Conservation (phyloP, 2,329 filamentous ascomycete species). For the Ophiosphaerella narmari region DNA sequence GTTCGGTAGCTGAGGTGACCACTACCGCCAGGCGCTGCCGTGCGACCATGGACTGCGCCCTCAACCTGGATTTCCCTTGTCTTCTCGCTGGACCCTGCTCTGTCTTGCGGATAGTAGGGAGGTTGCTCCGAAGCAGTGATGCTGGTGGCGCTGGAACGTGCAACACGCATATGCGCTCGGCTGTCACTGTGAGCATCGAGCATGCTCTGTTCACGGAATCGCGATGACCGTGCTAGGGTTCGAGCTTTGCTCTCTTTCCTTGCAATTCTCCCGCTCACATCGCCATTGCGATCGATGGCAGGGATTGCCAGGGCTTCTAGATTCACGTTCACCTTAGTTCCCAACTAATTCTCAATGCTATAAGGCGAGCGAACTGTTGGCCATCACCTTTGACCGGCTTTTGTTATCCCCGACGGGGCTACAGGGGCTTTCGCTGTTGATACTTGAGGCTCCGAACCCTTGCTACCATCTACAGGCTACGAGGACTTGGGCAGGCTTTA, state of each 20-base stretch:
- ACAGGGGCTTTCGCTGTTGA: background rate
- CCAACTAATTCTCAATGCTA: no score
- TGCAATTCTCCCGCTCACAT: background rate
- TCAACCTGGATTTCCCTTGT: constrained; percentile 32
- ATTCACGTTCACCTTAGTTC: no score
- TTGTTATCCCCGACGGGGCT: no score
- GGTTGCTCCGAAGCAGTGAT: constrained; percentile 23
- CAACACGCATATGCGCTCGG: constrained; percentile 12
- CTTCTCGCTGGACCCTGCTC: constrained; percentile 17
- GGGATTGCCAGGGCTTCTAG: no score
- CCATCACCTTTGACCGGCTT: background rate
- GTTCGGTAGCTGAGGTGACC: constrained; percentile 25
- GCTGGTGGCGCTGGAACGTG: constrained; percentile 13
- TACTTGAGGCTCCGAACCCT: background rate
- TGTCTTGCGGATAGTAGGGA: constrained; percentile 33
- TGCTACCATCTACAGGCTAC: background rate
- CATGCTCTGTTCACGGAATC: background rate
- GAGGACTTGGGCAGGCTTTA: background rate
- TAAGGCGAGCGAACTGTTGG: no score
- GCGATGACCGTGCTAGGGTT: background rate
- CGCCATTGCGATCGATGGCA: background rate
- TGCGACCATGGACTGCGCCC: constrained; percentile 25
- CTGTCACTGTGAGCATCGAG: constrained; percentile 3
- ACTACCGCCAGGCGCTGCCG: constrained; percentile 30
- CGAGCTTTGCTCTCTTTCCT: background rate